These are phyloP conservation scores for Rosa chinensis DNA, from an alignment of 306 rosid species.

Conservation along the genomic window DNA sequence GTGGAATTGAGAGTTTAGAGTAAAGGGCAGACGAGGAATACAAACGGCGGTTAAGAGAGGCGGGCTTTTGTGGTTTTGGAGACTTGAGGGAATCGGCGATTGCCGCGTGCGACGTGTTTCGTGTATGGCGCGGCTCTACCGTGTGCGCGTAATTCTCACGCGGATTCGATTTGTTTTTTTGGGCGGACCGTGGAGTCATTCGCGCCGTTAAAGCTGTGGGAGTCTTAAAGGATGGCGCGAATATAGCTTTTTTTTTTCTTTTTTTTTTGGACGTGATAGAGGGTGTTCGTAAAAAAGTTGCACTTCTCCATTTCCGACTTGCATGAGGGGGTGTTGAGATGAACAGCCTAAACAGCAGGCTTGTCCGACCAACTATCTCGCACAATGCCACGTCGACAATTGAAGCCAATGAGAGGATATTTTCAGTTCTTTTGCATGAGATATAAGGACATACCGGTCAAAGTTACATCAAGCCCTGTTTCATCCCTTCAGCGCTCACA, in stretches of 20 bases:
- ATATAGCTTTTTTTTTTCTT: background rate
- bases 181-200: background rate
- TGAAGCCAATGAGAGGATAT: background rate
- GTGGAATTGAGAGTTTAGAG: background rate
- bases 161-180: background rate
- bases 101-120: too few relatives aligned
- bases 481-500: background rate
- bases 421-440: too few relatives aligned
- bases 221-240: background rate
- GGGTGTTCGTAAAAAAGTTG: background rate
- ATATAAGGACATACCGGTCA: too few relatives aligned
- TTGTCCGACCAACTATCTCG: background rate
- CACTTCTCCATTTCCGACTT: background rate
- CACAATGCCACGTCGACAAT: too few relatives aligned
- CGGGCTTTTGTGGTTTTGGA: too few relatives aligned
- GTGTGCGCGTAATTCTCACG: conserved; percentile 28
- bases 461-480: too few relatives aligned
- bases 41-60: too few relatives aligned
- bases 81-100: too few relatives aligned
- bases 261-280: background rate
- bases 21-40: too few relatives aligned
- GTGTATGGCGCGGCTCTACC: background rate
- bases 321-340: too few relatives aligned
- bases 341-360: too few relatives aligned
- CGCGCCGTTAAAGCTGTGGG: background rate